Base-by-base conservation (phyloP, 2,329 filamentous ascomycete species). In the Verticillium isaacii region DNA sequence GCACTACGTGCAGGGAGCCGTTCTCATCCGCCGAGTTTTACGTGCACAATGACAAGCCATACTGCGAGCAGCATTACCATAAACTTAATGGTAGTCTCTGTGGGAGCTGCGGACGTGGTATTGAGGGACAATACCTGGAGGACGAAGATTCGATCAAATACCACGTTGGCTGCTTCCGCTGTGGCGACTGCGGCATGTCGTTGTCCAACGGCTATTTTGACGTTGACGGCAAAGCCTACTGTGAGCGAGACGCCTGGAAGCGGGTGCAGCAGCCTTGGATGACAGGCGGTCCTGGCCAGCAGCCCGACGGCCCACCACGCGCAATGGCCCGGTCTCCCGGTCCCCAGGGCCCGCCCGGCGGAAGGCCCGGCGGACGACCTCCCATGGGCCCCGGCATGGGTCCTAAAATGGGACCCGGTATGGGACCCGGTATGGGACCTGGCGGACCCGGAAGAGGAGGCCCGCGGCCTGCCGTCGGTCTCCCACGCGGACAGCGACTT, bases 1-100 rank as follows among this genome's bases (percentile, higher is more conserved):
- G 95, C 81, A 85, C 87, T 5, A 93, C 90, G 1, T 99, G 95
- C 78, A 80, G 82, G 12, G 83, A 88, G 60, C 89, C 93, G 1
- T 99, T 98, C 71, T 81, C 88, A 23, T 96, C 93, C 0, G 85
- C 92, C 1, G 93, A 95, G 63, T 98, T 98, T 69, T 99, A 99
- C 73, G 93, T 99, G 12, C 85, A 93, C 63, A 78, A 90, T 66
- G 92, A 99, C 75, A 83, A 87, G 63, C 95, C 95, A 0, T 97
- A 94, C 76, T 98, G 95, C 75, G 89, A 92, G 67, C 87, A 89
- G 58, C 93, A 98, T 75, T 99, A 98, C 73, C 95, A 99, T 77
- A 85, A 90, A 73, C 83, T 95, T 37, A 98, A 98, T 69, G 89
- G 90, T 58, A 96, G 92, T 56, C 78, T 97, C 1, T 99, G 95